Base-by-base conservation (phyloP, 768 basidiomycete species). In the Boletus reticulatus region DNA sequence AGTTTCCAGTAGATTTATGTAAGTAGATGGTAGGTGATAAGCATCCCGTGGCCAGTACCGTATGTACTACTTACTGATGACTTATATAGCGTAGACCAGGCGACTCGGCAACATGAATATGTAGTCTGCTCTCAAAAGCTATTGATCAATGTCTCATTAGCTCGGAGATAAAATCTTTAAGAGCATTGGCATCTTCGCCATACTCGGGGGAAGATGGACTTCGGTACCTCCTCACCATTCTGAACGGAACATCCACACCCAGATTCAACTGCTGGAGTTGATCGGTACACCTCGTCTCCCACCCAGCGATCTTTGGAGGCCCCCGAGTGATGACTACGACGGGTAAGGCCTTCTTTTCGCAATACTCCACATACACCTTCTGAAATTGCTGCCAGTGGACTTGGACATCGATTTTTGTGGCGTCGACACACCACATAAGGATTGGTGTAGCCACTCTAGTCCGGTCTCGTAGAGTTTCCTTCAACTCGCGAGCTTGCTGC, bases 351-450 rank as follows among this genome's bases (percentile, higher is more conserved):
- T 41, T 64, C 51, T 16, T 56, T 6, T 48, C 58, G 50, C 65
- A 67, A 27, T 64, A 67, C 1, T 64, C 65, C 56, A 58, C 48
- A 17, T 67, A 69, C 19, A 67, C 62, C 53, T 49, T 68, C 32
- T 39, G 56, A 39, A 67, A 67, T 20, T 51, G 57, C 7, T 59
- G 36, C 64, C 67, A 67, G 3, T 61, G 67, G 7, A 22, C 17
- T 2, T 31, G 11, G 4, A 58, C 50, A 1, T 46, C 57, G 31
- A 69, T 27, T 27, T 67, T 66, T 29, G 56, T 14, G 50, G 67
- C 66, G 19, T 59, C 39, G 17, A 69, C 62, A 46, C 66, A 67
- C 66, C 66, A 67, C 16, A 69, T n/a, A 8, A 67, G 52, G 17
- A 66, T 57, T 20, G 65, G 63, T 37, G 10, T 48, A 6, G 53